These are phyloP conservation scores for Zygoascus ofunaensis DNA, from an alignment of 805 yeast genomes.

Conservation along the genomic window DNA sequence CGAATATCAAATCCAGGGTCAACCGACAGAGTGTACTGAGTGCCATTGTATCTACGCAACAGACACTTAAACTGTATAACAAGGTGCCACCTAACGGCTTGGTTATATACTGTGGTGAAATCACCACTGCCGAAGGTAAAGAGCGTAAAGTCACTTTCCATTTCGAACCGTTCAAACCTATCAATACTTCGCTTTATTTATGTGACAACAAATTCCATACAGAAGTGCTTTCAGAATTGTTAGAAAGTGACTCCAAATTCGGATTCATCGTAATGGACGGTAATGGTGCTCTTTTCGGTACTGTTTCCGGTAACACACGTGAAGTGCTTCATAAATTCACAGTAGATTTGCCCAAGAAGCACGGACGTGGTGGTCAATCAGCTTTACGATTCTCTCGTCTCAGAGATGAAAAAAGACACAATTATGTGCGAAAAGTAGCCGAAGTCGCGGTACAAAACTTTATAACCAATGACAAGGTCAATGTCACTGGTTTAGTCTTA, in stretches of 20 bases:
- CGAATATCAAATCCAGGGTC: conserved; percentile 95
- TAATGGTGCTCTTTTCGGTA: conserved; percentile 94
- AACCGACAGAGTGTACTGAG: conserved; percentile 90
- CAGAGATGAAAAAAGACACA: conserved; percentile 98
- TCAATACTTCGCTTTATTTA: conserved; percentile 88
- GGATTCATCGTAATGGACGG: conserved; percentile 99
- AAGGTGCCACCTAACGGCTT: conserved; percentile 91
- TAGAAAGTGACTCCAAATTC: conserved; percentile 91
- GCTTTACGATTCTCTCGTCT: conserved; percentile 98
- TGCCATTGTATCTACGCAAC: conserved; percentile 98
- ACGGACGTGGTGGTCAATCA: conserved; percentile 99
- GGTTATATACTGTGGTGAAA: conserved; percentile 97
- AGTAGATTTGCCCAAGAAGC: conserved; percentile 98
- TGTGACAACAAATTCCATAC: conserved; percentile 99
- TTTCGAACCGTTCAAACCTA: conserved; percentile 98
- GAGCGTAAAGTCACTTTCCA: conserved; percentile 94
- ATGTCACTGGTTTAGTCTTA: conserved; percentile 85
- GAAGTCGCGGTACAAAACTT: conserved; percentile 97
- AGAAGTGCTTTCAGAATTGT: conserved; percentile 86
- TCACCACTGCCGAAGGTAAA: conserved; percentile 92
- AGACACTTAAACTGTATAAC: conserved; percentile 81
- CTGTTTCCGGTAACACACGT: conserved; percentile 92
- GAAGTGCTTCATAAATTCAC: conserved; percentile 92
- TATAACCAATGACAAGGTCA: conserved; percentile 88
- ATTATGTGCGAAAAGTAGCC: conserved; percentile 95